A percentile compares a stretch with the other conserved stretches of the same genome.
These are phyloP conservation scores for Saccharomycopsis crataegensis DNA, from an alignment of 1,139 yeast species.

Conservation along the genomic window DNA sequence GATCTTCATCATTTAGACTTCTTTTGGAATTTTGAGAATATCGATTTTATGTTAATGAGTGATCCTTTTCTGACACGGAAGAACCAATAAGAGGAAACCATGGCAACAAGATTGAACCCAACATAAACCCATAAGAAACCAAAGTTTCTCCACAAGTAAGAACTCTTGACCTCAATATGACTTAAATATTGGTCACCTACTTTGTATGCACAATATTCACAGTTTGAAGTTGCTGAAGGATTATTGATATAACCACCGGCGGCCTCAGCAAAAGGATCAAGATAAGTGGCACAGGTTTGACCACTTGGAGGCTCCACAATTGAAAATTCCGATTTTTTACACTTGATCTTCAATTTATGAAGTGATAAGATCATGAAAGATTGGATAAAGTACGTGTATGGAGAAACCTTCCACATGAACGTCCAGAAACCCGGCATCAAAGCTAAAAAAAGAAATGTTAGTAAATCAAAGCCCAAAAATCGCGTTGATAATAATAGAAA, in stretches of 20 bases:
- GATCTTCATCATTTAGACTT: too few species aligned
- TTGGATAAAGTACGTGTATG: constrained; percentile 29
- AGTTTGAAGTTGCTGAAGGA: constrained; percentile 43
- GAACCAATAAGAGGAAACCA: constrained; percentile 37
- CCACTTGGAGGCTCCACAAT: constrained; percentile 29
- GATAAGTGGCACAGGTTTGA: constrained; percentile 41
- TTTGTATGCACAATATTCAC: constrained; percentile 51
- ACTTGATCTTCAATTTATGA: constrained; percentile 26
- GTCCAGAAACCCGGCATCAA: constrained; percentile 19
- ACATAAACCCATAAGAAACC: constrained; percentile 55
- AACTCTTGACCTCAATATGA: constrained; percentile 37
- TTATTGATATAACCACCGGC: constrained; percentile 45
- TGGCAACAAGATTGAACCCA: constrained; percentile 43
- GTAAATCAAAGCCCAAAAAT: constrained; percentile 53
- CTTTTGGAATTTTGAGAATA: background rate
- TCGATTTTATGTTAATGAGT: background rate
- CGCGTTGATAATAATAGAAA: constrained; percentile 37
- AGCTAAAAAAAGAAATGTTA: constrained; percentile 34
- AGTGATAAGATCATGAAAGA: constrained; percentile 24
- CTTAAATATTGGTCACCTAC: constrained; percentile 44
- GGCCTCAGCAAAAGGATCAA: constrained; percentile 25
- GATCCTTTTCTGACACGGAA: constrained; percentile 27
- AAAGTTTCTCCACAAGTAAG: constrained; percentile 57
- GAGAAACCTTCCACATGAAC: constrained; percentile 38
- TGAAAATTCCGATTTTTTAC: constrained; percentile 28